Conservation (phyloP, 179 eudicot species). For the Carnegiea gigantea region DNA sequence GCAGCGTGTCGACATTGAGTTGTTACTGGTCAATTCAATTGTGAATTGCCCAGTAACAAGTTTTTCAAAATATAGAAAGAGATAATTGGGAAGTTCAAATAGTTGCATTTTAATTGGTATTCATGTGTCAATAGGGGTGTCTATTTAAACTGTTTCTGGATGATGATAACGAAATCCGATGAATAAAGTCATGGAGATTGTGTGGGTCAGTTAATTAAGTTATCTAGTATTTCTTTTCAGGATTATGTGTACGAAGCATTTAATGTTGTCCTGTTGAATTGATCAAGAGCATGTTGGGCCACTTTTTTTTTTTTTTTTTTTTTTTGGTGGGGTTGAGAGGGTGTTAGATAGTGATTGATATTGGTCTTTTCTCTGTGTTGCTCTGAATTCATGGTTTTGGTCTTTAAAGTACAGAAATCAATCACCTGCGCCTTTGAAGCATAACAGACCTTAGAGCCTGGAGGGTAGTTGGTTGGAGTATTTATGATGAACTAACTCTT, state of each 20-base stretch:
- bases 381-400: neutral
- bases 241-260: too few relatives aligned
- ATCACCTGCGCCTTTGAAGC: constrained; percentile 7
- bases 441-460: neutral
- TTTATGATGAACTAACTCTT: constrained; percentile 18
- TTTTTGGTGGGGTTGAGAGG: too few relatives aligned
- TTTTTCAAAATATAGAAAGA: too few relatives aligned
- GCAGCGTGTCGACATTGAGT: neutral
- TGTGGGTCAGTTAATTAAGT: neutral
- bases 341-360: neutral
- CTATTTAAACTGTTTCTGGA: neutral
- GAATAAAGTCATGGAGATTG: constrained; percentile 16
- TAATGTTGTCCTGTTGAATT: too few relatives aligned
- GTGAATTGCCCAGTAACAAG: too few relatives aligned
- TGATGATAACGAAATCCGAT: neutral
- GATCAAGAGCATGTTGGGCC: too few relatives aligned
- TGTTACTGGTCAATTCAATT: neutral
- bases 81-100: too few relatives aligned
- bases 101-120: too few relatives aligned
- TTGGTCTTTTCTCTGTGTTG: neutral
- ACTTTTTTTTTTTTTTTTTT: too few relatives aligned
- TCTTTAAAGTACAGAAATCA: neutral
- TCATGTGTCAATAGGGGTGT: neutral
- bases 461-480: constrained; percentile 18
- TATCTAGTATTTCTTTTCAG: too few relatives aligned